Base-by-base conservation (phyloP, 768 basidiomycete species). In the Naganishia vaughanmartiniae region DNA sequence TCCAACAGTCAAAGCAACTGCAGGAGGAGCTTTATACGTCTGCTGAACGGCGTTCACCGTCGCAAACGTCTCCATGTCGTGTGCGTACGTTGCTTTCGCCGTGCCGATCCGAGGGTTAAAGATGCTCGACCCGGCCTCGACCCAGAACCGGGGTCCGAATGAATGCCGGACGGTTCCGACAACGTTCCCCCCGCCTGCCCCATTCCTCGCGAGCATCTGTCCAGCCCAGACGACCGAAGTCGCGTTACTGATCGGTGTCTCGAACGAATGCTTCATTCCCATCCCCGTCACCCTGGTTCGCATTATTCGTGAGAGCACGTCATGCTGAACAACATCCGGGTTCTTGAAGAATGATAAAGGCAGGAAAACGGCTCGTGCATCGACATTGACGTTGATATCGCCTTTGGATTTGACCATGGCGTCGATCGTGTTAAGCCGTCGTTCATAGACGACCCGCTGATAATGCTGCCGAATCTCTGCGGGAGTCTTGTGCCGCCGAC, bases 111-210 rank as follows among this genome's bases (percentile, higher is more conserved):
- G 63, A 17, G 80, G 78, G 34, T 75, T 70, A 30, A 81, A 54
- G n/a, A 76, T 65, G 26, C 73, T 77, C 28, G 74, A 69, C 12
- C 77, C 71, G n/a, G 68, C 73, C 77, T 84, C 82, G 28, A 84
- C 77, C 73, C 78, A 83, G 42, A 85, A 73, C 48, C 86, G 85
- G 17, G 90, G 89, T 33, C 90, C 90, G 76, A 87, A 87, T 75
- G 91, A 89, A 79, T 92, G 89, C 69, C 85, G 86, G 57, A 93
- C 80, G 1, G 90, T 90, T 45, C 89, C 90, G 30, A 87, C 77
- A 46, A 93, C 77, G 69, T 84, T 85, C 19, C 84, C 84, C 12
- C 79, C 83, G 5, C 82, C 82, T 21, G 67, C 72, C 7, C 80
- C 79, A 56, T 76, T 74, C 31, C 82, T 67, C 0, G 76, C 73